These are phyloP conservation scores for Omphalea diandra DNA, from an alignment of 441 rosid species.

Conservation along the genomic window DNA sequence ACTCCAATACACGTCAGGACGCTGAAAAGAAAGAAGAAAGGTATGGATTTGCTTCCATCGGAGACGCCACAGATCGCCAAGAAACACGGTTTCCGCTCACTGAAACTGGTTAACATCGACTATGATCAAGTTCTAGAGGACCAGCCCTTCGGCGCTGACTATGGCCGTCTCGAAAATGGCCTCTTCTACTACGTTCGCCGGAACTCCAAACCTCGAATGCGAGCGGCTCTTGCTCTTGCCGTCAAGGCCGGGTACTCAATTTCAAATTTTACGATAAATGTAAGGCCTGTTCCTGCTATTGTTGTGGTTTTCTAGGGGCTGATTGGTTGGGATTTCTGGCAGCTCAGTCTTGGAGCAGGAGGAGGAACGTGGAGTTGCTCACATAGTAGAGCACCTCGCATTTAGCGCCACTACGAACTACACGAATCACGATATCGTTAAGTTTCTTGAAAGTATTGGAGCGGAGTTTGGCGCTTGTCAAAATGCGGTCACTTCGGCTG, in stretches of 20 bases:
- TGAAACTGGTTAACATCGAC: slow-evolving; percentile 67
- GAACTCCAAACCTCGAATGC: slow-evolving; percentile 85
- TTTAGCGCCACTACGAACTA: slow-evolving; percentile 85
- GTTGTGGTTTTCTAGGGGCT: not conserved
- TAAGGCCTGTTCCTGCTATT: not conserved
- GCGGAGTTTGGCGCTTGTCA: no score
- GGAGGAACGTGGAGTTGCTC: slow-evolving; percentile 93
- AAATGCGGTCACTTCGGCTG: no score
- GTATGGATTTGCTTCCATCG: slow-evolving; percentile 73
- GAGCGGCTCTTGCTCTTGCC: slow-evolving; percentile 92
- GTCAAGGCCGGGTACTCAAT: slow-evolving; percentile 71
- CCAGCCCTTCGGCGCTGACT: slow-evolving; percentile 69
- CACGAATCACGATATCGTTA: slow-evolving; percentile 88
- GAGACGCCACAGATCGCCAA: slow-evolving; percentile 54
- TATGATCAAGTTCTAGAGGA: slow-evolving; percentile 50
- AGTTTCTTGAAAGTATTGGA: no score
- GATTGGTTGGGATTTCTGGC: slow-evolving; percentile 41
- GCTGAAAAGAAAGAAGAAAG: slow-evolving; percentile 18
- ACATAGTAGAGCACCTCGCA: slow-evolving; percentile 93
- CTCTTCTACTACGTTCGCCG: slow-evolving; percentile 83
- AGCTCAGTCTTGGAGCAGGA: slow-evolving; percentile 99
- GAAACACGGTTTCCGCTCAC: slow-evolving; percentile 83
- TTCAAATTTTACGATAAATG: not conserved
- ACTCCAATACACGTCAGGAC: no score
- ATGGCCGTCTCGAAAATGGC: slow-evolving; percentile 82